Percentiles rank a stretch among this genome's conserved stretches.
Conservation (phyloP, 1,284 basidiomycete genomes). For the Microbotryum saponariae region DNA sequence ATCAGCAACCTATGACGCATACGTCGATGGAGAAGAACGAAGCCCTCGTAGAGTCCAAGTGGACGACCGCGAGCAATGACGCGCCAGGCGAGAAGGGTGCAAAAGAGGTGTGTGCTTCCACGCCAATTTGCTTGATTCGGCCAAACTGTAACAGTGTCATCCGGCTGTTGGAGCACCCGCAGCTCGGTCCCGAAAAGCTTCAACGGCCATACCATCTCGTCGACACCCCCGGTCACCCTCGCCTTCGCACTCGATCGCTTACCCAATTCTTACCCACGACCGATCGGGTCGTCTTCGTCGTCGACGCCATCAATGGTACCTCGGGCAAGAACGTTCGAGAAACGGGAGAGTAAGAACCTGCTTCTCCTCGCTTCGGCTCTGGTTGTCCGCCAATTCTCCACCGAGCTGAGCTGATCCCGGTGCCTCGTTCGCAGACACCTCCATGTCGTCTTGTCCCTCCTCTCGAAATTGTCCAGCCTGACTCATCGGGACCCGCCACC, state of each 20-base stretch:
- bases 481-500: conserved; percentile 1
- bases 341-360: conserved; percentile 28
- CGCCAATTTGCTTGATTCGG: neutral
- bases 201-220: conserved; percentile 24
- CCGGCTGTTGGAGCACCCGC: neutral
- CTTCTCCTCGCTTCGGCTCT: neutral
- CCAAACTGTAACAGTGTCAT: neutral
- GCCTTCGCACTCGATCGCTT: conserved; percentile 33
- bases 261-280: conserved; percentile 34
- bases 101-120: neutral
- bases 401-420: neutral
- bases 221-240: conserved; percentile 35
- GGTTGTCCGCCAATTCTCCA: neutral
- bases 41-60: conserved; percentile 20
- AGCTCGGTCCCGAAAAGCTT: neutral
- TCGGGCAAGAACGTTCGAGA: conserved; percentile 31
- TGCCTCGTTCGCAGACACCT: conserved; percentile 21
- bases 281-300: conserved; percentile 31
- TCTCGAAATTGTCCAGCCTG: conserved; percentile 18
- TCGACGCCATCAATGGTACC: conserved; percentile 27
- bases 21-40: conserved; percentile 35
- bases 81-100: conserved; percentile 2
- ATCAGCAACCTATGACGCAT: conserved; percentile 23
- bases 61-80: neutral
- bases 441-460: conserved; percentile 33